phyloP scores from a whole-genome alignment of 192 early-diverging fungal genomes.

The Podila horticola region DNA sequence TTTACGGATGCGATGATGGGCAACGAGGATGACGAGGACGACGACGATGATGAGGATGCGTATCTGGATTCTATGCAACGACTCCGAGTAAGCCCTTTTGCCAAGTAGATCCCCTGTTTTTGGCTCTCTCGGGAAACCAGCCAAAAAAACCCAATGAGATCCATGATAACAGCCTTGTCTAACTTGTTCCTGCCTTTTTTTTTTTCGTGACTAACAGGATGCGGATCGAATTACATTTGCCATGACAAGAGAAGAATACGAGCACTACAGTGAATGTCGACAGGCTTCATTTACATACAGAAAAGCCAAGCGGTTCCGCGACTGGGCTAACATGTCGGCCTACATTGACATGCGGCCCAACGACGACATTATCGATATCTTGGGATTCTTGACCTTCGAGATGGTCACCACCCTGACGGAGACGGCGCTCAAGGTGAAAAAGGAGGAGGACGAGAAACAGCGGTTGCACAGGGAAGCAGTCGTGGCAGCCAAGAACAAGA shows the following conservation, averaged over 20 bases:
- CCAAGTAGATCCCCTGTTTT: too few relatives aligned
- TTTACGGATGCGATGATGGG: slow-evolving; percentile 83
- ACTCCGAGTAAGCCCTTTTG: slow-evolving; percentile 59
- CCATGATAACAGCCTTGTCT: too few relatives aligned
- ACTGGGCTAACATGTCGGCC: slow-evolving; percentile 93
- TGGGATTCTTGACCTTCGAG: slow-evolving; percentile 96
- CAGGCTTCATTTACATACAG: slow-evolving; percentile 98
- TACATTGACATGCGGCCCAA: slow-evolving; percentile 92
- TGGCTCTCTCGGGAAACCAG: too few relatives aligned
- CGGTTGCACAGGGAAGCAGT: slow-evolving; percentile 56
- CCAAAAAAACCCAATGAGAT: too few relatives aligned
- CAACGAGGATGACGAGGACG: slow-evolving; percentile 83
- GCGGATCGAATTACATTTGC: slow-evolving; percentile 93
- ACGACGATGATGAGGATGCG: slow-evolving; percentile 91
- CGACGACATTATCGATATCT: slow-evolving; percentile 95
- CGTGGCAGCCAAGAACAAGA: slow-evolving; percentile 42
- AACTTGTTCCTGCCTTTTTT: too few relatives aligned
- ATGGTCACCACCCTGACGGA: slow-evolving; percentile 94
- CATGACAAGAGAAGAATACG: slow-evolving; percentile 99
- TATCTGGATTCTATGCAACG: slow-evolving; percentile 91
- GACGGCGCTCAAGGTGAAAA: slow-evolving; percentile 82
- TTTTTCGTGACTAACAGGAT: slow-evolving; percentile 48
- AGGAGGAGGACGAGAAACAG: slow-evolving; percentile 55
- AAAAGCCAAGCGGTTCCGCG: slow-evolving; percentile 91
- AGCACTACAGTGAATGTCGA: slow-evolving; percentile 98